Percentiles rank a stretch among this genome's conserved stretches.
phyloP scores from a whole-genome alignment of 169 alveolate genomes.

The Plasmodium gonderi region DNA sequence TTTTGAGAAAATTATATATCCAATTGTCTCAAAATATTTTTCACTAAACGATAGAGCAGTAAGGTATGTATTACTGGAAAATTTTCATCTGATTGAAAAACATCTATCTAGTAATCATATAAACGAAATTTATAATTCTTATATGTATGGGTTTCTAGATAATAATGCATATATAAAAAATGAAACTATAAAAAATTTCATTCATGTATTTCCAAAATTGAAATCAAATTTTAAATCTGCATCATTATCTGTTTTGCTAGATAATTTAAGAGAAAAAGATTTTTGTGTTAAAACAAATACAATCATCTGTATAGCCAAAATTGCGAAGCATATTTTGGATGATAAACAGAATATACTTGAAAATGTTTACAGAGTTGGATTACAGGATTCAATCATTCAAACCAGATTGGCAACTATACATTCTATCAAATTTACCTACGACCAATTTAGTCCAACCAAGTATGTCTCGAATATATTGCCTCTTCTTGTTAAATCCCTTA shows the following conservation, averaged over 20 bases:
- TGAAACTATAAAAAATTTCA: conserved; percentile 81
- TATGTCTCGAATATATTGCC: conserved; percentile 77
- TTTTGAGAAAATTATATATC: conserved; percentile 36
- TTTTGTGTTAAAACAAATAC: conserved; percentile 79
- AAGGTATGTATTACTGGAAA: conserved; percentile 40
- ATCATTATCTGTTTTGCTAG: conserved; percentile 68
- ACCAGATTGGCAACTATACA: conserved; percentile 76
- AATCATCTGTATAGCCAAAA: conserved; percentile 84
- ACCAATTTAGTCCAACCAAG: conserved; percentile 73
- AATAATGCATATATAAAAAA: conserved; percentile 79
- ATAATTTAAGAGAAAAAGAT: conserved; percentile 79
- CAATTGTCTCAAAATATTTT: conserved; percentile 37
- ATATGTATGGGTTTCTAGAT: conserved; percentile 79
- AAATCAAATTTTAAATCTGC: conserved; percentile 61
- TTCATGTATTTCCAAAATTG: conserved; percentile 79
- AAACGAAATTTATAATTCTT: conserved; percentile 42
- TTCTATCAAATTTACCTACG: conserved; percentile 81
- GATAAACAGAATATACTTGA: conserved; percentile 81
- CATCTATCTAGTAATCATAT: conserved; percentile 28
- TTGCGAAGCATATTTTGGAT: conserved; percentile 75
- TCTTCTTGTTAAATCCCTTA: conserved; percentile 75
- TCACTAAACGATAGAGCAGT: conserved; percentile 38
- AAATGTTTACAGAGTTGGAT: conserved; percentile 80
- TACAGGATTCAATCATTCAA: conserved; percentile 76
- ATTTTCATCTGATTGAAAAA: conserved; percentile 19